Base-by-base conservation (phyloP, 2,329 filamentous ascomycete species). In the Aspergillus quadrilineatus region DNA sequence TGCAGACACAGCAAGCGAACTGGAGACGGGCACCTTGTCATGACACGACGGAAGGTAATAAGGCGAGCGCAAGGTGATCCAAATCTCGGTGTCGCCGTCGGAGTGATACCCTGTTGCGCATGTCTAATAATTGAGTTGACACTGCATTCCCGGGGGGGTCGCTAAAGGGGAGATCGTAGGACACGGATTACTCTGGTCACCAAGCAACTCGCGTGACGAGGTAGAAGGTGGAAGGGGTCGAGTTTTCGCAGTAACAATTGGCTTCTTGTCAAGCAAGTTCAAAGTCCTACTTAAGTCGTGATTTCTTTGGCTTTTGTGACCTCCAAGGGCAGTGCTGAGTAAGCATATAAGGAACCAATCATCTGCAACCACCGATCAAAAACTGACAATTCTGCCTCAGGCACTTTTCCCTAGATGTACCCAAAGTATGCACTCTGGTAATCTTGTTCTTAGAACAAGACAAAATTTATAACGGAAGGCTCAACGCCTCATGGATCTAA, bases 11-110 rank as follows among this genome's bases (percentile, higher is more conserved):
- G 66, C 64, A 69, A 67, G 67, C 66, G 69, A 65, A 69, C 65
- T 68, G 68, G 60, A 62, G 67, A 61, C 58, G 74, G 67, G 66
- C 69, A 75, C 67, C 66, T 67, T 70, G 69, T 73, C 75, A 77
- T 77, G 75, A 74, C 73, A 73, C 71, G 69, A 67, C 60, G 55
- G 62, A 59, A 61, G 64, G 61, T 55, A 50, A 62, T 60, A 57
- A 62, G 63, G 61, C 60, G 55, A 59, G 56, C 61, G 62, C 63
- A 65, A 62, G 58, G 57, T 53, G 61, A 67, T 67, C 63, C 65
- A 66, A 62, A 67, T 62, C 60, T 69, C 66, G 65, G 63, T 62
- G 60, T 59, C 53, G 48, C 58, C 57, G 58, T 60, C 54, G 53
- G 56, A 62, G 36, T 50, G 56, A 63, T 45, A 54, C 61, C 62